These are phyloP conservation scores for Endocarpon pusillum DNA, from an alignment of 495 filamentous ascomycete species.

Conservation along the genomic window DNA sequence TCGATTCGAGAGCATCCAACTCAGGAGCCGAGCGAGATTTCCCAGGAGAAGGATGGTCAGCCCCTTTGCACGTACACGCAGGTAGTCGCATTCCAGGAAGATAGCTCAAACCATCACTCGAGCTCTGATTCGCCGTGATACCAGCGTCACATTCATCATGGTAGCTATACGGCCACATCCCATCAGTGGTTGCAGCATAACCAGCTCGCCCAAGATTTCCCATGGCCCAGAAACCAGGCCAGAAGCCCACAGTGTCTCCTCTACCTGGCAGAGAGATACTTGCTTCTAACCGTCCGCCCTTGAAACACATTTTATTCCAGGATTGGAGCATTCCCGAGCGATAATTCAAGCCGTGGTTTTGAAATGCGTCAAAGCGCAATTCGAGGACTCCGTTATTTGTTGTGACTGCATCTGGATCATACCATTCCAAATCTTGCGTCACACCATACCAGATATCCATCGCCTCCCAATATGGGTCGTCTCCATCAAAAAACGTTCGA, in stretches of 20 bases:
- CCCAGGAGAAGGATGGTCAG: constrained; percentile 57
- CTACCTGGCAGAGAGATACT: constrained; percentile 57
- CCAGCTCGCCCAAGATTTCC: constrained; percentile 56
- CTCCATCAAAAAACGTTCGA: constrained; percentile 55
- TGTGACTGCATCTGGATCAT: constrained; percentile 59
- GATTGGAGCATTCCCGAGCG: constrained; percentile 70
- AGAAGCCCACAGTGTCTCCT: constrained; percentile 53
- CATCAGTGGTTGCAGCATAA: constrained; percentile 52
- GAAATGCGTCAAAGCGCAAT: constrained; percentile 47
- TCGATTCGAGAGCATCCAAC: constrained; percentile 62
- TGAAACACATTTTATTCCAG: constrained; percentile 70
- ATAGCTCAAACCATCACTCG: constrained; percentile 45
- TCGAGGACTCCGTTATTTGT: constrained; percentile 51
- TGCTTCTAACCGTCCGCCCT: constrained; percentile 59
- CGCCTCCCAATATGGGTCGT: constrained; percentile 55
- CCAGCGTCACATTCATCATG: constrained; percentile 53
- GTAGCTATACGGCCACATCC: constrained; percentile 71
- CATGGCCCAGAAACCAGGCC: constrained; percentile 75
- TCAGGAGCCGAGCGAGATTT: constrained; percentile 55
- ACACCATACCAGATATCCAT: constrained; percentile 71
- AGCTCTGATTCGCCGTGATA: constrained; percentile 64
- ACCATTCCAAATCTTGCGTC: constrained; percentile 68
- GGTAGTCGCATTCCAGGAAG: constrained; percentile 62
- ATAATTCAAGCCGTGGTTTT: constrained; percentile 52
- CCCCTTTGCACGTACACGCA: constrained; percentile 44